Conservation (phyloP, 192 early-diverging fungal species). For the Umbelopsis isabellina region DNA sequence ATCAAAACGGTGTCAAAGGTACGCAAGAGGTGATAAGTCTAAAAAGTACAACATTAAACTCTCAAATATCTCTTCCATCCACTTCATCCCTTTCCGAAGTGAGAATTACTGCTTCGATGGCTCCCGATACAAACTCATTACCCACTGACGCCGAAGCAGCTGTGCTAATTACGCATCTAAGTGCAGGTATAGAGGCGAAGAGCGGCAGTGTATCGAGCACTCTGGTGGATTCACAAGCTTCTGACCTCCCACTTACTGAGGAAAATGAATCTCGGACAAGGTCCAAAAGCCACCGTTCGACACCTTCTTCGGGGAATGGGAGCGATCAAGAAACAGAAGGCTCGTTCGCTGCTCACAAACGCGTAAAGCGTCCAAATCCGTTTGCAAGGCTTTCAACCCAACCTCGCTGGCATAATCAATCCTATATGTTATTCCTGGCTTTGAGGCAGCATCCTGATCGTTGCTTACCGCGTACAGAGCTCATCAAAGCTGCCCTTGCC, state of each 20-base stretch:
- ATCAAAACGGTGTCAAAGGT: neutral
- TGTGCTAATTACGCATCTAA: neutral
- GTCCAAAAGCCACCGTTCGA: neutral
- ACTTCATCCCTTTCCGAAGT: conserved; percentile 1
- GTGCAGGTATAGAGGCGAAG: neutral
- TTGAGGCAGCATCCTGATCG: conserved; percentile 69
- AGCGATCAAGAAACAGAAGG: neutral
- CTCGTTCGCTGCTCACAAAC: neutral
- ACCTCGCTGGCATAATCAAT: conserved; percentile 92
- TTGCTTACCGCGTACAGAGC: conserved; percentile 69
- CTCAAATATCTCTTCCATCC: neutral
- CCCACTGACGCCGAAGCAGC: conserved; percentile 13
- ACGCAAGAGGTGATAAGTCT: neutral
- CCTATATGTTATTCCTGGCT: conserved; percentile 83
- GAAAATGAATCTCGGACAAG: conserved; percentile 1
- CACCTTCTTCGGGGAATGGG: conserved; percentile 5
- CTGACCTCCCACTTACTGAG: neutral
- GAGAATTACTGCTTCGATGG: neutral
- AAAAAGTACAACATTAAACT: neutral
- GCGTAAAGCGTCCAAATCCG: neutral
- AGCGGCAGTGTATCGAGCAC: neutral
- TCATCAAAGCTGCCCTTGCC: conserved; percentile 75
- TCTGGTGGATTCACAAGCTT: neutral
- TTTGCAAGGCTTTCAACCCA: conserved; percentile 21
- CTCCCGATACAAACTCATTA: neutral